These are phyloP conservation scores for Kazachstania africana DNA, from an alignment of 805 yeast species.

Conservation along the genomic window DNA sequence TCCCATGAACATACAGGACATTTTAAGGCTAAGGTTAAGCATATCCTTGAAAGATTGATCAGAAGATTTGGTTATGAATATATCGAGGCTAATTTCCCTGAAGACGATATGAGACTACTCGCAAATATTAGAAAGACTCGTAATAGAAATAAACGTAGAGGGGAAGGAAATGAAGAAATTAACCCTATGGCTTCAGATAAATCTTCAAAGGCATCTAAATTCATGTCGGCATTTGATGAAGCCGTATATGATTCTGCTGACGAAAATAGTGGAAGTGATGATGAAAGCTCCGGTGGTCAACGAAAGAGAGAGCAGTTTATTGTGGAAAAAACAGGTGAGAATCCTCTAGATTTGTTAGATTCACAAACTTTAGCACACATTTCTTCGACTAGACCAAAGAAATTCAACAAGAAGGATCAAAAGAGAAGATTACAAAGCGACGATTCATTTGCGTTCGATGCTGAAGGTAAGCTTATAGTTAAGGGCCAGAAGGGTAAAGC, in stretches of 20 bases:
- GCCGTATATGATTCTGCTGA: slow-evolving; percentile 74
- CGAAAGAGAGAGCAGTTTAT: slow-evolving; percentile 44
- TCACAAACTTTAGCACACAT: slow-evolving; percentile 76
- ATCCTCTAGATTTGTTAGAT: slow-evolving; percentile 85
- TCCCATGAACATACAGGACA: slow-evolving; percentile 94
- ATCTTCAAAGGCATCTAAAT: slow-evolving; percentile 33
- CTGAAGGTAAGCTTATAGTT: slow-evolving; percentile 27
- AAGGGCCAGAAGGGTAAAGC: slow-evolving; percentile 19
- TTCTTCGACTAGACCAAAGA: slow-evolving; percentile 76
- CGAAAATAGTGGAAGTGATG: slow-evolving; percentile 39
- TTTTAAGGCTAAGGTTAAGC: slow-evolving; percentile 86
- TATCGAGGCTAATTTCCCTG: slow-evolving; percentile 80
- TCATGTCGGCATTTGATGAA: slow-evolving; percentile 83
- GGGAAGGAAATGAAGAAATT: slow-evolving; percentile 9
- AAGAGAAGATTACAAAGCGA: no score
- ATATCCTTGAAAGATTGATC: slow-evolving; percentile 80
- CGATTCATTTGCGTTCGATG: slow-evolving; percentile 24
- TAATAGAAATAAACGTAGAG: slow-evolving; percentile 66
- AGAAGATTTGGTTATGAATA: slow-evolving; percentile 83
- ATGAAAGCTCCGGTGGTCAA: slow-evolving; percentile 27
- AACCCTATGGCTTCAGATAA: slow-evolving; percentile 5
- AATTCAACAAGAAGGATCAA: slow-evolving; percentile 31
- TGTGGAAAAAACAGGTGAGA: slow-evolving; percentile 50
- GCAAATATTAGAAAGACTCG: slow-evolving; percentile 77
- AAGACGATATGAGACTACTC: slow-evolving; percentile 73